Base-by-base conservation (phyloP, 2,329 filamentous ascomycete species). In the Colletotrichum filicis region DNA sequence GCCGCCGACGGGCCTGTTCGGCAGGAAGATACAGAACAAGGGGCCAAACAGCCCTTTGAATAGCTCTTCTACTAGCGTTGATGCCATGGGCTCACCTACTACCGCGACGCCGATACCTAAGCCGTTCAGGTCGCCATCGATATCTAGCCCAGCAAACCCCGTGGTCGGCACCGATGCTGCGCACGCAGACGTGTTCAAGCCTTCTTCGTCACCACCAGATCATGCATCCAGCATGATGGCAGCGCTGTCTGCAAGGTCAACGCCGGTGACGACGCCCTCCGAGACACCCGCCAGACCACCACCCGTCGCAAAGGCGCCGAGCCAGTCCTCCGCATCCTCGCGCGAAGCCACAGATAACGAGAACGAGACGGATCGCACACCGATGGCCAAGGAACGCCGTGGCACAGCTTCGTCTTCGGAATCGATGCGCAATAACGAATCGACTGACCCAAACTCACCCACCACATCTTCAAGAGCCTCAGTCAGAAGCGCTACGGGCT, bases 161-260 rank as follows among this genome's bases (percentile, higher is more conserved):
- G 85, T 92, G 24, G 89, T 95, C 7, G 91, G 89, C 35, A 91
- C 92, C 1, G 92, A 95, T 77, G 87, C 88, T 42, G 87, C 90
- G 0, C 92, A 92, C 74, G 90, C 91, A 24, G 92, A 95, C 73
- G 86, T 91, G 14, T 89, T 89, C 75, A 89, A 88, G 73, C 86
- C 88, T 16, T 88, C 87, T 4, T 86, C 85, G 1, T 89, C 88
- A 37, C 86, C 87, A 5, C 87, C 89, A 2, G 88, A 91, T 49
- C 86, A 91, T 78, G 92, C 92, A 28, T 86, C 88, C 26, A 89
- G 86, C 75, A 86, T 89, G 30, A 94, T 95, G 87, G 92, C 92
- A 67, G 91, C 90, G 52, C 85, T 94, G 52, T 91, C 92, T n/a
- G 88, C 86, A 22, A 86, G 89, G 22, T 90, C 92, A 1, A 87